Conservation (phyloP, 805 yeast species). For the Millerozyma miso region DNA sequence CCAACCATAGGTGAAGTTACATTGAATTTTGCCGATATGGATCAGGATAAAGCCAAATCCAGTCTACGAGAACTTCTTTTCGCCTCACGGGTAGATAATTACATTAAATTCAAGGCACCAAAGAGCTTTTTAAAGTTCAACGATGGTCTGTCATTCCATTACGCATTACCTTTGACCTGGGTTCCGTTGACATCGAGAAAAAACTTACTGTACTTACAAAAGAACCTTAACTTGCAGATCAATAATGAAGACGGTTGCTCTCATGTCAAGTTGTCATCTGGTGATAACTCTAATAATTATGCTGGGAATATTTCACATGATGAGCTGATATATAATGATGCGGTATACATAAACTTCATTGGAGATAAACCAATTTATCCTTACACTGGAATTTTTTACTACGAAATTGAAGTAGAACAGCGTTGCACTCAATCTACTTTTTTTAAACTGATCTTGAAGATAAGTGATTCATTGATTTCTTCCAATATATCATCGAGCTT, state of each 20-base stretch:
- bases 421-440: conserved; percentile 27
- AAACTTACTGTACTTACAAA: conserved; percentile 18
- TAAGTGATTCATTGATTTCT: conserved; percentile 31
- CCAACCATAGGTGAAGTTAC: conserved; percentile 17
- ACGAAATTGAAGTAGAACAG: conserved; percentile 37
- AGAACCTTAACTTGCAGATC: conserved; percentile 20
- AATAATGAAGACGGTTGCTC: conserved; percentile 27
- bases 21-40: conserved; percentile 7
- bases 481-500: conserved; percentile 28
- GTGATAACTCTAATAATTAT: background rate
- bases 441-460: conserved; percentile 27
- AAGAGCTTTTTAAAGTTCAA: conserved; percentile 24
- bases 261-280: conserved; percentile 20
- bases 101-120: conserved; percentile 20
- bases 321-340: conserved; percentile 2
- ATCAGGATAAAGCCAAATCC: conserved; percentile 18
- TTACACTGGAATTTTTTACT: conserved; percentile 36
- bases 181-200: conserved; percentile 29
- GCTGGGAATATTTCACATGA: background rate
- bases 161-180: conserved; percentile 38
- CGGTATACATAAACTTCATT: conserved; percentile 33
- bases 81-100: conserved; percentile 15
- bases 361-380: conserved; percentile 30
- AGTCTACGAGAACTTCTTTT: conserved; percentile 22
- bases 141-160: conserved; percentile 18